Evolutionary conservation across 2,329 filamentous ascomycete species (phyloP), one percentile per base, ranked within the genome.

Genomic region (Nigrospora sphaerica): DNA sequence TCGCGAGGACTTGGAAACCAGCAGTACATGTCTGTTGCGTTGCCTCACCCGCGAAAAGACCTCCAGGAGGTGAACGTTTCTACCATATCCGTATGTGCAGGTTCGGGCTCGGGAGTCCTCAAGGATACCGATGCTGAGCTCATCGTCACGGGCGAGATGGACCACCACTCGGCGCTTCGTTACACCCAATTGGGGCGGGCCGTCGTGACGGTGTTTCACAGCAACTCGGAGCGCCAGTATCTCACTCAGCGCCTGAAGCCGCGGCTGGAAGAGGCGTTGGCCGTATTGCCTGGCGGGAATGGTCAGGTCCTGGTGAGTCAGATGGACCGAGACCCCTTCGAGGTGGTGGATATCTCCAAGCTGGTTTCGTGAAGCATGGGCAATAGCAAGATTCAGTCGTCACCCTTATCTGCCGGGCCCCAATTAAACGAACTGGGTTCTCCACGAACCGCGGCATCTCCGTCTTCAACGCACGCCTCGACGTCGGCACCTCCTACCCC

Each of bases 141-240:
- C 35, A 68, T 95, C 4, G 87, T 98, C 56, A 97, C 89, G 0
- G 93, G 93, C 2, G 93, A 98, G 70, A 80, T 97, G 73, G 87
- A 81, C 58, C 93, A 98, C 62, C 93, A 98, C 62, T 89, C 93
- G 52, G 90, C 92, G 3, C 76, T 98, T 48, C 81, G 86, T 35
- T 88, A 90, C 1, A 88, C 87, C 28, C 91, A 96, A 70, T 79
- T 83, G 48, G 91, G 91, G 1, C 84, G 84, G 52, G 85, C 82
- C 46, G 87, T 97, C 1, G 79, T 97, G 44, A 86, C 85, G 36
- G 75, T 95, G 41, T 95, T 95, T 58, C 93, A 98, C 64, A 92
- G 86, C 56, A 97, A 97, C 65, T 93, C 88, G 0, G 93, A 98
- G 71, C 74, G 93, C 33, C 84, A 81, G 0, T 98, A 92, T 61